Evolutionary conservation across 768 basidiomycete species (phyloP).

Genomic region (Hericium coralloides): DNA sequence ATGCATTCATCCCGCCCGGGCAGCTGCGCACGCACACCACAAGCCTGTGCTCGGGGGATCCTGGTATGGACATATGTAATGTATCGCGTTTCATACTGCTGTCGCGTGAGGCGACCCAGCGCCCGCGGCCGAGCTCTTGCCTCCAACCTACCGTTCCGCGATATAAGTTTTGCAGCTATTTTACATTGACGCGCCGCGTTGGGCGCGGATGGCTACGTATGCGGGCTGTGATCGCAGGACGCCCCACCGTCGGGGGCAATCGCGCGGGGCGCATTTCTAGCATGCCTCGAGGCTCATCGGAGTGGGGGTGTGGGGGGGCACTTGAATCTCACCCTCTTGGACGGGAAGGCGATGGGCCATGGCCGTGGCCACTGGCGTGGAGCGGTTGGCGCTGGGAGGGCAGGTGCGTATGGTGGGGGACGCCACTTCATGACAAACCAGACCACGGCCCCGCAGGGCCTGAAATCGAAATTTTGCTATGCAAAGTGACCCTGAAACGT

Average conservation of each 20-base stretch:
- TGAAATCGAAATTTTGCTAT: no score
- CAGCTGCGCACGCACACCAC: no score
- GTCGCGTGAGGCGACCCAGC: background rate
- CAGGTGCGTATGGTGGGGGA: no score
- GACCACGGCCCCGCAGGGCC: no score
- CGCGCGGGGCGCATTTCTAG: background rate
- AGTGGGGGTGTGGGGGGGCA: background rate
- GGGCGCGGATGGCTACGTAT: background rate
- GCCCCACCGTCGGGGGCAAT: background rate
- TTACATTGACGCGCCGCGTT: background rate
- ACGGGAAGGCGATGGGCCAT: background rate
- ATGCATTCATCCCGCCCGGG: no score
- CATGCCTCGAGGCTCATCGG: background rate
- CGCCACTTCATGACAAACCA: no score
- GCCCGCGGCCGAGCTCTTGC: background rate
- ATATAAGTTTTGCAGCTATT: background rate
- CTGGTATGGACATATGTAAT: background rate
- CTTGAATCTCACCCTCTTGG: background rate
- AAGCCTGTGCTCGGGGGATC: no score
- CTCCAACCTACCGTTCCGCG: background rate
- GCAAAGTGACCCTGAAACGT: no score
- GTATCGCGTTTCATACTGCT: background rate
- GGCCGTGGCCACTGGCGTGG: background rate
- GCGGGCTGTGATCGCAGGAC: background rate
- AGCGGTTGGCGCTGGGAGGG: no score